phyloP scores from a whole-genome alignment of 139 green algal genomes.

The Chlorella vulgaris region DNA sequence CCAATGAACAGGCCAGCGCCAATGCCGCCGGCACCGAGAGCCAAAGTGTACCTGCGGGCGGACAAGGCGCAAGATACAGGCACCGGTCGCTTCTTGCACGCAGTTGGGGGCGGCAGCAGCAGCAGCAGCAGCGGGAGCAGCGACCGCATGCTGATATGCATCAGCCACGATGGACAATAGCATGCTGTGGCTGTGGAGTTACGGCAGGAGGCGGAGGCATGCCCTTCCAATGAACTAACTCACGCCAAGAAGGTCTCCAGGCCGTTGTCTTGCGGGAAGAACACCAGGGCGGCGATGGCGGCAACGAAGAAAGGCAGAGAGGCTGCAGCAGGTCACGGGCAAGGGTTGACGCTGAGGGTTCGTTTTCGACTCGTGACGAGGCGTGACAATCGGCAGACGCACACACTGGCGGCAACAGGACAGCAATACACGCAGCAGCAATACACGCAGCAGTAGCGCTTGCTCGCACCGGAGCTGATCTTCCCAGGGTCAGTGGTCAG shows the following conservation, averaged over 20 bases:
- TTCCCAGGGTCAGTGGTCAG: constrained; percentile 53
- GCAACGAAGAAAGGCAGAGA: constrained; percentile 33
- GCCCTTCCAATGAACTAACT: too few relatives aligned
- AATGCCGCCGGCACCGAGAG: constrained; percentile 8
- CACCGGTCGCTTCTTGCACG: too few relatives aligned
- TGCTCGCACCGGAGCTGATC: constrained; percentile 50
- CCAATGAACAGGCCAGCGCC: constrained; percentile 35
- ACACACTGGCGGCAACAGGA: too few relatives aligned
- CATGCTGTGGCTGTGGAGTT: too few relatives aligned
- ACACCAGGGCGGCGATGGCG: constrained; percentile 35
- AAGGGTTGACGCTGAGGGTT: not conserved
- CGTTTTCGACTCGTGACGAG: too few relatives aligned
- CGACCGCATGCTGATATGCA: not conserved
- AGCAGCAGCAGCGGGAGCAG: not conserved
- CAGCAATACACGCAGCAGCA: too few relatives aligned
- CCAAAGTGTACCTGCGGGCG: constrained; percentile 35
- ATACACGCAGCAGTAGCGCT: too few relatives aligned
- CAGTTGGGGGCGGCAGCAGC: too few relatives aligned
- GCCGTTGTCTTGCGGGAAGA: constrained; percentile 59
- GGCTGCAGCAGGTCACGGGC: not conserved
- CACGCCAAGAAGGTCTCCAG: constrained; percentile 27
- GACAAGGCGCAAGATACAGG: too few relatives aligned
- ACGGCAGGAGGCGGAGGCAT: too few relatives aligned
- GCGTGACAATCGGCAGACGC: too few relatives aligned
- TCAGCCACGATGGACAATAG: too few relatives aligned